Evolutionary conservation across 202 grass and related monocot genomes (phyloP), one percentile per base, ranked within the genome.

Genomic region (Brachypodium distachyon): DNA sequence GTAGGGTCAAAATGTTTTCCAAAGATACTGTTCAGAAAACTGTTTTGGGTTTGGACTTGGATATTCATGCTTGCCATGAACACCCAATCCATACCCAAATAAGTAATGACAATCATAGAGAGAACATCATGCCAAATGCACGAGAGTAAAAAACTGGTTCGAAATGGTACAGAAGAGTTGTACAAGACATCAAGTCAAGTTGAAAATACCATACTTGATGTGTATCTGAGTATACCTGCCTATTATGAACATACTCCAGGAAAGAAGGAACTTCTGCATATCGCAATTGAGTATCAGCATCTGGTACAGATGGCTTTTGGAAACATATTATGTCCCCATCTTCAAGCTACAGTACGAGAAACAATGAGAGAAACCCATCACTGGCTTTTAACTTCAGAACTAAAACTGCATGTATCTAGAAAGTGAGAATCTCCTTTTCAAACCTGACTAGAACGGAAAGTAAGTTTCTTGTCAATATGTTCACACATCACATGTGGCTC

Each of bases 401-500:
- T 42, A 38, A 76, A 79, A 51, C 69, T 34, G 61, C 13, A 19
- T 84, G 43, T 14, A 89, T 71, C 26, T 52, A 48, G 44, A 46
- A 82, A 46, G 13, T 68, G 23, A 44, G 8, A 16, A 31, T 43
- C 60, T 46, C 48, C 38, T 77, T 17, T 51, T 21, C 83, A 87
- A 64, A 99, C 96, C 96, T 99, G 91, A 61, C 91, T 99, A 78
- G 84, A 84, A 66, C 87, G 82, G 57, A 99, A 99, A 63, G 80
- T 90, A 51, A 95, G 66, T 76, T 80, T 90, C 87, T 95, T 99
- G 59, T 99, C 96, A 67, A 99, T 88, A 71, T 89, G 91, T 59
- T 99, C 92, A 76, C 96, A 99, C 91, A 99, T 92, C 36, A 95
- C 90, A 86, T 67, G 90, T 72, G 91, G 91, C 59, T 99, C 92